These are phyloP conservation scores for Penicillium janthinellum DNA, from an alignment of 2,329 filamentous ascomycete genomes.

Conservation along the genomic window DNA sequence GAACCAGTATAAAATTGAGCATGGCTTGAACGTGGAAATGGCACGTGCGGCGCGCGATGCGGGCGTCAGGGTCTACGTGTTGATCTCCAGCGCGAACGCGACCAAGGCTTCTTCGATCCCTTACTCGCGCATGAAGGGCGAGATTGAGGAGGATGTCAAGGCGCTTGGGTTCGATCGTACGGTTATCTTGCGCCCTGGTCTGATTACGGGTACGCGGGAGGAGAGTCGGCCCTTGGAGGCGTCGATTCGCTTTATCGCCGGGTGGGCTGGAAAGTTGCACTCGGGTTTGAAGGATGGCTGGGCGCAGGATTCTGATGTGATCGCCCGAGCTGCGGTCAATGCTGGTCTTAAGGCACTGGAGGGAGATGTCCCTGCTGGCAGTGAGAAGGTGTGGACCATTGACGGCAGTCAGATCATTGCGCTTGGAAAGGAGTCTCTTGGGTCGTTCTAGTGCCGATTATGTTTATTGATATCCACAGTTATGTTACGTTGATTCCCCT, in stretches of 20 bases:
- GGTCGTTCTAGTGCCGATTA: neutral
- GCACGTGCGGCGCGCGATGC: conserved; percentile 72
- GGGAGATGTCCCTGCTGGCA: conserved; percentile 41
- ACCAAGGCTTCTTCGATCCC: conserved; percentile 56
- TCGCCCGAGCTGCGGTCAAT: conserved; percentile 53
- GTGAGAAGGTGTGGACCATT: conserved; percentile 46
- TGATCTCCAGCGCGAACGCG: conserved; percentile 65
- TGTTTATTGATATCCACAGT: neutral
- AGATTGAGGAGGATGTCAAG: conserved; percentile 77
- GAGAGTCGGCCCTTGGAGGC: conserved; percentile 62
- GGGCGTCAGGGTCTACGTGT: conserved; percentile 73
- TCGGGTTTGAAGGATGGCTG: conserved; percentile 62
- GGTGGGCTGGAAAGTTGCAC: conserved; percentile 56
- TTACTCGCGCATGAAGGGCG: conserved; percentile 76
- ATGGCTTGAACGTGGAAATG: conserved; percentile 79
- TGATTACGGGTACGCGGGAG: conserved; percentile 72
- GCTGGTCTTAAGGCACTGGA: conserved; percentile 44
- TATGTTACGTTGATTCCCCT: neutral
- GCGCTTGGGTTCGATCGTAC: conserved; percentile 74
- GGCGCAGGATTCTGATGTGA: conserved; percentile 73
- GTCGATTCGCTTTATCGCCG: conserved; percentile 58
- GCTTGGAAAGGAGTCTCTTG: conserved; percentile 23
- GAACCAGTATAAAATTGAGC: conserved; percentile 83
- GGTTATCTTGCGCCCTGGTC: conserved; percentile 71
- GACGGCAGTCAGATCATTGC: conserved; percentile 42